Evolutionary conservation across 768 basidiomycete species (phyloP).

Genomic region (Pleurotus pulmonarius): DNA sequence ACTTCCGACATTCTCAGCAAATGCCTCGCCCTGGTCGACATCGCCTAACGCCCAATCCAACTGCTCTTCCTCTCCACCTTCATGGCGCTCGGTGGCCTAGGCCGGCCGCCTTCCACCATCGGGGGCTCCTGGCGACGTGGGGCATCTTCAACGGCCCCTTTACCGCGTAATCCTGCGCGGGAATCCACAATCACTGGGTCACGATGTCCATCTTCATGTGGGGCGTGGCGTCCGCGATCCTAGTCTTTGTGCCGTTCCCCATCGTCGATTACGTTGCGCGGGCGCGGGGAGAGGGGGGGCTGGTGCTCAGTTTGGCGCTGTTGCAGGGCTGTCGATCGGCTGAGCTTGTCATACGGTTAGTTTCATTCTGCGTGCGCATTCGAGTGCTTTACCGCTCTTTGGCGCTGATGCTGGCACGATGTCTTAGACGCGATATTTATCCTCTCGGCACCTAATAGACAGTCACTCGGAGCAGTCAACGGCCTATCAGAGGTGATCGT

Average conservation of each 20-base stretch:
- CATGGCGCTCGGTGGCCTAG: conserved; percentile 52
- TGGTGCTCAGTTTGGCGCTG: conserved; percentile 23
- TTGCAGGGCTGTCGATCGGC: conserved; percentile 25
- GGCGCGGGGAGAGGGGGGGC: conserved; percentile 15
- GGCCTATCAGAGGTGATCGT: not conserved
- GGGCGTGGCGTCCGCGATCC: conserved; percentile 38
- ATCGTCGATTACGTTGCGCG: conserved; percentile 43
- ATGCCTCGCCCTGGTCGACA: conserved; percentile 54
- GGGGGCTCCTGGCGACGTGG: conserved; percentile 48
- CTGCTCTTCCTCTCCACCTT: conserved; percentile 61
- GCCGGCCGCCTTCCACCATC: conserved; percentile 46
- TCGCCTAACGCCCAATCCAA: conserved; percentile 26
- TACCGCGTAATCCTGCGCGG: conserved; percentile 51
- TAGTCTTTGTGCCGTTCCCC: conserved; percentile 45
- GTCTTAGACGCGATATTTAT: not conserved
- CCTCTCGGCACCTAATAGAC: not conserved
- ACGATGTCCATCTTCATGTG: conserved; percentile 45
- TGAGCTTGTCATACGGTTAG: conserved; percentile 31
- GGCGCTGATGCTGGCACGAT: not conserved
- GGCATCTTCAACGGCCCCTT: conserved; percentile 51
- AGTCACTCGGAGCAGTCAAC: conserved; percentile 1
- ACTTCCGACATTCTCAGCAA: too few relatives aligned
- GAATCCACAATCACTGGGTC: conserved; percentile 49
- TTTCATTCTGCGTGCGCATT: not conserved
- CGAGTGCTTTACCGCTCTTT: not conserved